Base-by-base conservation (phyloP, 2,329 filamentous ascomycete genomes). In the Penicillium sp. region DNA sequence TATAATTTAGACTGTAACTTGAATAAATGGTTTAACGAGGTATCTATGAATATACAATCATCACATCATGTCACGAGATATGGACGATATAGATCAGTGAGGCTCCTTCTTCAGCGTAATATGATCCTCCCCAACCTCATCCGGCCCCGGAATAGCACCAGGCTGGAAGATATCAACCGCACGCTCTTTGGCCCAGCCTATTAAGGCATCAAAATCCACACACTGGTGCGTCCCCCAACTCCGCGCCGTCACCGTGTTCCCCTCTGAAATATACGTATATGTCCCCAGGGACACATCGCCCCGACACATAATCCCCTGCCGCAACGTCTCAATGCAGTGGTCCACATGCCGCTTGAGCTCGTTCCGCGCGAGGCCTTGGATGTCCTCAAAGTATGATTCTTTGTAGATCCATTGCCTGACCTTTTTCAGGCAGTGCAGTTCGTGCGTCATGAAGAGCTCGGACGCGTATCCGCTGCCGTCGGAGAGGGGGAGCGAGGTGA, bases 241-340 rank as follows among this genome's bases (percentile, higher is more conserved):
- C 3, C 16, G 16, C 12, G 24, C 47, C 18, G 47, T 49, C 47
- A 49, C 14, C 9, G 21, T 12, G 47, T 18, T 30, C 16, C 18
- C 24, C 9, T 3, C 47, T 11, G 21, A 14, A 2, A 49, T 7
- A 3, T 21, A 49, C 11, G 16, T 49, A 11, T 18, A 49, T 3
- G 23, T 18, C 12, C 18, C 18, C 18, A 49, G 24, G 2, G 47
- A 30, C 18, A 35, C 16, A 30, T 49, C 47, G 4, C 23, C 47
- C 16, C 24, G 7, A 30, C 60, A 62, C 30, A 62, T 30, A 0
- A 51, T 50, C 14, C 30, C 18, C 43, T 61, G 53, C 9, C 60
- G 59, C 9, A 61, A 47, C 16, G 55, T 48, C n/a, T 62, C 60
- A 16, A 61, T 35, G 47, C 59, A 60, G 33, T 60, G 59, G n/a